These are phyloP conservation scores for Helicostylum pulchrum DNA, from an alignment of 192 early-diverging fungal genomes.

Conservation along the genomic window DNA sequence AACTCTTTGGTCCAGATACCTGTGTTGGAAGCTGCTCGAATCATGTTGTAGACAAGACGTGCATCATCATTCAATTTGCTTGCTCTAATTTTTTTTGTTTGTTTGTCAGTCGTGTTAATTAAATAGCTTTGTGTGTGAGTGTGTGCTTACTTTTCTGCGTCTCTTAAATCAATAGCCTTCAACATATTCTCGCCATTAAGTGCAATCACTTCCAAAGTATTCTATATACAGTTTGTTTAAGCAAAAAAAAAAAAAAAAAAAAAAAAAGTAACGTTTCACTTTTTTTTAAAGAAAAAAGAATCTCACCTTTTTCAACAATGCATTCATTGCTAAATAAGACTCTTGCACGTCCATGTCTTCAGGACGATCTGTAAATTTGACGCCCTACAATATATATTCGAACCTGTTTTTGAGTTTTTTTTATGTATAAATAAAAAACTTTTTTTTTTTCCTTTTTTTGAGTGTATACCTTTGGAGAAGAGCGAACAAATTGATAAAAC, in stretches of 20 bases:
- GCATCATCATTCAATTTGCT: constrained; percentile 64
- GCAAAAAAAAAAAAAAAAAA: neutral
- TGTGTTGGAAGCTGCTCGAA: constrained; percentile 76
- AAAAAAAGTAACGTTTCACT: neutral
- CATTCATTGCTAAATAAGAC: constrained; percentile 24
- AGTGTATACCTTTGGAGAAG: constrained; percentile 5
- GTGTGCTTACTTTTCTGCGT: constrained; percentile 26
- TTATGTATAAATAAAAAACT: neutral
- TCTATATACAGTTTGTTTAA: constrained; percentile 4
- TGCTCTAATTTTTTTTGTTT: constrained; percentile 22
- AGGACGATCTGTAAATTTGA: constrained; percentile 23
- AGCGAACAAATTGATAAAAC: constrained; percentile 14
- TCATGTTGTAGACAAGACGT: constrained; percentile 75
- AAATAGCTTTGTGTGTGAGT: neutral
- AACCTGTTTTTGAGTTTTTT: neutral
- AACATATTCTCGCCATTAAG: constrained; percentile 27
- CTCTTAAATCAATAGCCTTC: constrained; percentile 24
- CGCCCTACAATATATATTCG: constrained; percentile 11
- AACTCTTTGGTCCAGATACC: constrained; percentile 84
- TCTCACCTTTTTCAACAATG: constrained; percentile 29
- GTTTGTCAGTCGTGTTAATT: no score
- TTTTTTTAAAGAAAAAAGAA: no score
- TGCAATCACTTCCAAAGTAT: constrained; percentile 23
- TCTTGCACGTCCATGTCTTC: constrained; percentile 25
- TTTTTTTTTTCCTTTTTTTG: no score